These are phyloP conservation scores for Schizophyllum amplum DNA, from an alignment of 1,284 basidiomycete genomes.

Conservation along the genomic window DNA sequence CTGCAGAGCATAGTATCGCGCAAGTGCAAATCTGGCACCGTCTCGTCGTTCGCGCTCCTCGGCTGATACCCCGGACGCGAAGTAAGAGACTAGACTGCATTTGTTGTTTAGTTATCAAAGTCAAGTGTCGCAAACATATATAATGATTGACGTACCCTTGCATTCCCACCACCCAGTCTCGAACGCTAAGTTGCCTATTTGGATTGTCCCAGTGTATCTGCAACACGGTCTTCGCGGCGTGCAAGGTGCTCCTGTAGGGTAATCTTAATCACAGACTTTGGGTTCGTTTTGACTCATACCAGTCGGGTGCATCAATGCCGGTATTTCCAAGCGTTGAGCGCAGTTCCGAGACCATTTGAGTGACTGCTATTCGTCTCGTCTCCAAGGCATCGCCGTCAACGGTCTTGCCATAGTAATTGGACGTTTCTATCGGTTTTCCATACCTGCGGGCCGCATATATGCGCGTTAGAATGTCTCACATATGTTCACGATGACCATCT, in stretches of 20 bases:
- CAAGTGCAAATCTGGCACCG: constrained; percentile 35
- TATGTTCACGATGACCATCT: background rate
- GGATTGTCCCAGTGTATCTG: constrained; percentile 47
- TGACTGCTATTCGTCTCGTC: constrained; percentile 45
- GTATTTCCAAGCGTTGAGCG: constrained; percentile 43
- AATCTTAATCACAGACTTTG: background rate
- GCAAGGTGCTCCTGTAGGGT: constrained; percentile 53
- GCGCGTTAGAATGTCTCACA: background rate
- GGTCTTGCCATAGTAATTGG: constrained; percentile 15
- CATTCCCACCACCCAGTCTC: constrained; percentile 44
- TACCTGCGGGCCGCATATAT: constrained; percentile 21
- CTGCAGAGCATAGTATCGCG: constrained; percentile 53
- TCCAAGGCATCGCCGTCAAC: constrained; percentile 27
- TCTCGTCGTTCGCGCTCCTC: background rate
- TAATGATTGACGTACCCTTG: constrained; percentile 40
- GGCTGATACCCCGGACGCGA: constrained; percentile 8
- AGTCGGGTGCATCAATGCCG: constrained; percentile 67
- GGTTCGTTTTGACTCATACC: too few species aligned
- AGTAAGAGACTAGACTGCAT: constrained; percentile 10
- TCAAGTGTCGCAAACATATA: constrained; percentile 4
- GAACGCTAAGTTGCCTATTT: constrained; percentile 36
- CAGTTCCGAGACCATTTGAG: constrained; percentile 50
- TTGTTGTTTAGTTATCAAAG: constrained; percentile 1
- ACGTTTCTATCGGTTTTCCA: constrained; percentile 39
- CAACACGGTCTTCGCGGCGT: constrained; percentile 48